Evolutionary conservation across 2,329 filamentous ascomycete genomes (phyloP), one percentile per base, ranked within the genome.

Genomic region (Fusarium luffae): DNA sequence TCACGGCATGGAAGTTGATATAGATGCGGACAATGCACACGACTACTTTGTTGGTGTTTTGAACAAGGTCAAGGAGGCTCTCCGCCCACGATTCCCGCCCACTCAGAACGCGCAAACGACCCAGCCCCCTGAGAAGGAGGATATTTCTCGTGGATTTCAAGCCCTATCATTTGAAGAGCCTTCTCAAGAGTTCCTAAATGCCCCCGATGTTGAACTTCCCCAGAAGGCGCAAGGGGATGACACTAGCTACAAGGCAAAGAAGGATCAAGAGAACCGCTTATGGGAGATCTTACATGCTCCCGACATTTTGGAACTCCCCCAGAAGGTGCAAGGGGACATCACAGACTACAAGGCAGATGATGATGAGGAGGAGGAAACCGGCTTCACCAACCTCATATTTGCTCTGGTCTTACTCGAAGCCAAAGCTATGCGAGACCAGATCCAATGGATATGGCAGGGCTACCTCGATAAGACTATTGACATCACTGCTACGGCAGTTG

Each of bases 241-340:
- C 7, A 27, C 28, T 0, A 27, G 18, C 7, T 64, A 62, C 4
- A n/a, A 64, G 23, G 57, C 46, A 21, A 51, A 64, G 28, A 25
- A 34, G 1, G n/a, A 48, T 1, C 58, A 41, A 12, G 30, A 63
- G 34, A 18, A 41, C 16, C 32, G 5, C 32, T 34, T 34, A 3
- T 34, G 32, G 32, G 28, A 60, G 28, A 49, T 63, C 13, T 1
- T 60, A 10, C 14, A 48, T 12, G 42, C 60, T 3, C 49, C 48
- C 3, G 34, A 60, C 7, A 32, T 63, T 14, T 16, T 34, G 32
- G 16, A 18, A 34, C 32, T 34, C 3, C 32, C 32, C 14, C 32
- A 34, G 11, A 51, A 48, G 7, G 37, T 8, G 4, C 5, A 23
- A 0, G 21, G 27, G 4, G 47, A 63, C 10, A 18, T 3, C 3